phyloP scores from a whole-genome alignment of 306 rosid species.

The Crotalaria pallida region DNA sequence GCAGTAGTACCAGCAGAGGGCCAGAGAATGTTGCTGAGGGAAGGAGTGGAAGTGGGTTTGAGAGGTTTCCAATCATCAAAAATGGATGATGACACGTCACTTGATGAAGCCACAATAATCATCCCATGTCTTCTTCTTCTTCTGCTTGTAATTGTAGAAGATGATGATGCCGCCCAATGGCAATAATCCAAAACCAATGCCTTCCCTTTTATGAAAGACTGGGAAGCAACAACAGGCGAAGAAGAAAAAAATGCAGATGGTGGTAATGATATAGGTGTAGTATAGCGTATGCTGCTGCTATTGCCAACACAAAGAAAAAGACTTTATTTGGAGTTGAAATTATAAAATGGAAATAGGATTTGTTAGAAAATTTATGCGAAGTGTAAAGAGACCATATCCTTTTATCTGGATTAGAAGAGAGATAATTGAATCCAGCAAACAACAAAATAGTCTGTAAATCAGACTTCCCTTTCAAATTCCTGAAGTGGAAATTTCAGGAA shows the following conservation, averaged over 20 bases:
- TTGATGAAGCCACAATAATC: conserved; percentile 46
- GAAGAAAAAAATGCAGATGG: background rate
- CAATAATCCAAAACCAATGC: background rate
- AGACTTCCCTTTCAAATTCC: no score
- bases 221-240: background rate
- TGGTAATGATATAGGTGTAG: background rate
- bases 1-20: conserved; percentile 67
- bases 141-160: no score
- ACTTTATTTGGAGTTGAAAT: no score
- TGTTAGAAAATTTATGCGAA: no score
- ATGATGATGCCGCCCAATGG: background rate
- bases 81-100: conserved; percentile 37
- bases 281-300: background rate
- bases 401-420: no score
- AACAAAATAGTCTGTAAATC: no score
- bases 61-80: conserved; percentile 77
- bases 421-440: no score
- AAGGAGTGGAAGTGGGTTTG: conserved; percentile 53
- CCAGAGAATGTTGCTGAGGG: conserved; percentile 82
- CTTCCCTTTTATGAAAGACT: background rate
- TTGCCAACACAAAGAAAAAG: background rate
- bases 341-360: no score
- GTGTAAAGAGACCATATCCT: no score
- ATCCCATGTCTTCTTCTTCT: conserved; percentile 20
- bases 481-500: no score